Base-by-base conservation (phyloP, 805 yeast species). In the Candida wancherniae region DNA sequence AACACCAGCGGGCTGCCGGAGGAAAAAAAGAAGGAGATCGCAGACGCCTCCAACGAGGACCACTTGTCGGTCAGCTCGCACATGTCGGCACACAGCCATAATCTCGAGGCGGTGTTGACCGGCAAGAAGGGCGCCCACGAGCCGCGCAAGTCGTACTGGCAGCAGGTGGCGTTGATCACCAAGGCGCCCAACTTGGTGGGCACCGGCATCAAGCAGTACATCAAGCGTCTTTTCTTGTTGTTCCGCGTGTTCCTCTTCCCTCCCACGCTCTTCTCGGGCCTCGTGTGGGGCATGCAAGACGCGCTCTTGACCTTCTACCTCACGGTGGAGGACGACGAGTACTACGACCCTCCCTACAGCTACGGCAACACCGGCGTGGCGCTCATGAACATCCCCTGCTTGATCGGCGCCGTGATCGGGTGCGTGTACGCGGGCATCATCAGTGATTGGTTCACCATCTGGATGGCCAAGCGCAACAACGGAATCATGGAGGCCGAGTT, bases 261-360 rank as follows among this genome's bases (percentile, higher is more conserved):
- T 2, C 81, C 84, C 2, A 79, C 76, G 9, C 58, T 79, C 45
- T 58, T 75, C 15, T 75, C 83, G 2, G 84, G 85, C 29, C 37
- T 78, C n/a, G 74, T 81, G 41, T 83, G 90, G 90, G 90, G 90
- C 26, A 64, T 77, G 36, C 90, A 82, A 53, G 86, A 80, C 50
- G 83, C 86, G 0, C 77, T 80, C 49, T 65, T 82, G 41, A 75
- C 88, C 0, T 82, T 83, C 46, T 83, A 81, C 53, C 55, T 83
- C 40, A 81, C 88, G 3, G 73, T 84, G 8, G 84, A 80, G 50
- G 87, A 81, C 37, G 77, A 77, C 33, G 61, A 65, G 41, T 82
- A 76, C 58, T 75, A 75, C 31, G 78, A 69, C 34, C 67, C 69
- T 0, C 90, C 92, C 8, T 82, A 74, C 68, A 71, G 72, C 53